Evolutionary conservation across 2,329 filamentous ascomycete genomes (phyloP), one percentile per base, ranked within the genome.

Genomic region (Acarospora socialis): DNA sequence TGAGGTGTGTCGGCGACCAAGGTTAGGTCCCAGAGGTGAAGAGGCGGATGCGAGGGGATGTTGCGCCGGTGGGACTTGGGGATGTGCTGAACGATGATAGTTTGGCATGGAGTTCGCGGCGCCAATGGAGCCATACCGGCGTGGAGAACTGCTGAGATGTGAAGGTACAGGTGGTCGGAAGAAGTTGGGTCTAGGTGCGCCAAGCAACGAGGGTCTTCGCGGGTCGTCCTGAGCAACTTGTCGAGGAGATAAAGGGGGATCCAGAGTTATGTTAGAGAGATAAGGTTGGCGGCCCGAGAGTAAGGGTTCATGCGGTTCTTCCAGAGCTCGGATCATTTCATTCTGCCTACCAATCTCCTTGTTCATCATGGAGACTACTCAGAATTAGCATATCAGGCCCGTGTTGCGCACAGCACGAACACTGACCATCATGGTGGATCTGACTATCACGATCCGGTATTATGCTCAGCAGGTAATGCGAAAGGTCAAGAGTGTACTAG

Each of bases 71-170:
- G 76, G 73, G 20, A 75, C 75, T 48, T 81, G 80, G 19, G 74
- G 70, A 10, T 56, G 65, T 40, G 65, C 73, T 24, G 76, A 71
- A 38, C 81, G 77, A 43, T 78, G 65, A 34, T 84, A 83, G 41
- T 72, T 74, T 32, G 79, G 73, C 6, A 83, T 82, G 9, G 80
- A 68, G 44, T 73, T 75, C 22, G 56, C 56, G 22, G 66, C 70
- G 27, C 81, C 75, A 49, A 92, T 87, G 14, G 87, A 94, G 30
- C 86, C 86, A 55, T 86, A 93, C 19, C 81, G 76, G 38, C 84
- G 75, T 10, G 83, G 76, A 42, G 75, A 80, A 35, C 77, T 70
- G 9, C 81, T 77, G 34, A 93, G 65, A 51, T 84, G 82, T n/a
- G 83, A 76, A 22, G 83, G 79, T 8, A 90, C 71, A 8, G 81